These are phyloP conservation scores for Suillus fuscotomentosus DNA, from an alignment of 768 basidiomycete genomes.

Conservation along the genomic window DNA sequence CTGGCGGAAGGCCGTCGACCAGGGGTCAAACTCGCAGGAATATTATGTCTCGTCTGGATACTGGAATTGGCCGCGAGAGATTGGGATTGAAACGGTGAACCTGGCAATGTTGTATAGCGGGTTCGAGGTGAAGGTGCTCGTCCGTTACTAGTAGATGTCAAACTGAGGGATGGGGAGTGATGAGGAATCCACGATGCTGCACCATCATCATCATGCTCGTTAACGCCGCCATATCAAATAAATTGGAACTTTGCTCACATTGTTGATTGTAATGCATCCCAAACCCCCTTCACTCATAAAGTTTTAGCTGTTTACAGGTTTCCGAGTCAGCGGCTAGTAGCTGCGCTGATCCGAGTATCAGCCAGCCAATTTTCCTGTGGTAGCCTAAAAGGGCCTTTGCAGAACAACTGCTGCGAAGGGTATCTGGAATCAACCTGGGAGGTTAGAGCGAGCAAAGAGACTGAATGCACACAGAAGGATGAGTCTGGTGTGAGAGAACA, in stretches of 20 bases:
- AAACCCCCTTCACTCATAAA: background rate
- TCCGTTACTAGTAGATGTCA: constrained; percentile 3
- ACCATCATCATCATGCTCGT: background rate
- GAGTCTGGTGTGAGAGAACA: constrained; percentile 1
- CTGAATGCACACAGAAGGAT: background rate
- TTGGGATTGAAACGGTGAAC: constrained; percentile 1
- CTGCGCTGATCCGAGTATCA: background rate
- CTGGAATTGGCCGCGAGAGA: constrained; percentile 5
- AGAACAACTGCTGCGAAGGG: background rate
- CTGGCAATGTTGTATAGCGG: constrained; percentile 20
- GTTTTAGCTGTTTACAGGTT: background rate
- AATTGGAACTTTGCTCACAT: constrained; percentile 15
- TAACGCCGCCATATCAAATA: background rate
- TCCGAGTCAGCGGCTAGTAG: background rate
- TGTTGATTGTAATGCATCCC: constrained; percentile 32
- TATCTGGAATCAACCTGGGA: background rate
- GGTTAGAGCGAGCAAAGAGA: no score
- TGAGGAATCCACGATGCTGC: constrained; percentile 21
- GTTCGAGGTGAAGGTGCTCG: constrained; percentile 15
- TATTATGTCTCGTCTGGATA: background rate
- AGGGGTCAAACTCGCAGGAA: constrained; percentile 26
- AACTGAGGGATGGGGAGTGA: constrained; percentile 21
- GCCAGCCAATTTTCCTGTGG: background rate
- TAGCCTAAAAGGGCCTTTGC: no score
- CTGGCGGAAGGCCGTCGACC: constrained; percentile 15